phyloP scores from a whole-genome alignment of 371 early-diverging fungal genomes.

The Polyrhizophydium stewartii region DNA sequence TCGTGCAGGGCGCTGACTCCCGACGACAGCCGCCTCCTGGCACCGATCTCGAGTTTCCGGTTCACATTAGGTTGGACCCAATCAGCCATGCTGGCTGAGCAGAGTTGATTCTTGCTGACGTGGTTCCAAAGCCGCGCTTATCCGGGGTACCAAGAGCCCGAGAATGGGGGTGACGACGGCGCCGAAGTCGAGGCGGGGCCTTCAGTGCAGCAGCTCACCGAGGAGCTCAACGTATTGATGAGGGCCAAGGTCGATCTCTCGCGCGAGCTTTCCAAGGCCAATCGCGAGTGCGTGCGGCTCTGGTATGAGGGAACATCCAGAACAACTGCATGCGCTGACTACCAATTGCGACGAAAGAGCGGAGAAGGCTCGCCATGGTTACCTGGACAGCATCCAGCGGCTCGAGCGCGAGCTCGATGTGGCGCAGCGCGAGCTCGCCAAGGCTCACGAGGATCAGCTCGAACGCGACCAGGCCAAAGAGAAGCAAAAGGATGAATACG shows the following conservation, averaged over 20 bases:
- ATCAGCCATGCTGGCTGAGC: not conserved
- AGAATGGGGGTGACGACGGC: no score
- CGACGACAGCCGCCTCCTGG: no score
- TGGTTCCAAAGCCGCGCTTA: not conserved
- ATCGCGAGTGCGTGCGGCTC: conserved; percentile 32
- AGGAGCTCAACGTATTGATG: conserved; percentile 23
- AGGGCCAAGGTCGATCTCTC: conserved; percentile 36
- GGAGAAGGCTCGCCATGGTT: conserved; percentile 27
- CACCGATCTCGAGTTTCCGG: conserved; percentile 7
- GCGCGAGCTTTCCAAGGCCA: conserved; percentile 28
- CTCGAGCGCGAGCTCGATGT: conserved; percentile 32
- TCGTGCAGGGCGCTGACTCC: no score
- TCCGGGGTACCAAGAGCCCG: not conserved
- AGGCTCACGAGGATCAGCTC: conserved; percentile 11
- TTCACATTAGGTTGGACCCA: conserved; percentile 7
- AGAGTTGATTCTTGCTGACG: no score
- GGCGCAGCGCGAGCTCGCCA: conserved; percentile 17
- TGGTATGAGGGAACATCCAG: not conserved
- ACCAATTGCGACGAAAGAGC: no score
- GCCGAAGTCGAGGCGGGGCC: not conserved
- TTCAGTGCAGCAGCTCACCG: not conserved
- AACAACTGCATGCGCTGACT: no score
- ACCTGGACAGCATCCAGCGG: conserved; percentile 18
- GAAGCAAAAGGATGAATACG: conserved; percentile 32
- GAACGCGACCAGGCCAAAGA: conserved; percentile 29